phyloP scores from a whole-genome alignment of 345 rosid genomes.

The Salix suchowensis region DNA sequence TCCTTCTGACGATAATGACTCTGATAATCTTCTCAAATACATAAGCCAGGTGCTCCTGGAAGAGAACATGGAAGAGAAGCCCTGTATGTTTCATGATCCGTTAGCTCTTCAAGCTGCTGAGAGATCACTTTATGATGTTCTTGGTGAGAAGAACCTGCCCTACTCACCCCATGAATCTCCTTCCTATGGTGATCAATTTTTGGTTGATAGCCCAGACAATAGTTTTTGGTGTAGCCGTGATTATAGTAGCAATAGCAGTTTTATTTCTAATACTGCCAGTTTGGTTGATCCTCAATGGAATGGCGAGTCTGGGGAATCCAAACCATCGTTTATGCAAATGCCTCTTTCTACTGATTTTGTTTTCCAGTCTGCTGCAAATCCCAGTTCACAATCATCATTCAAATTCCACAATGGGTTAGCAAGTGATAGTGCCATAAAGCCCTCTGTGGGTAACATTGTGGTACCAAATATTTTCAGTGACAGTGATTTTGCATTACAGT shows the following conservation, averaged over 20 bases:
- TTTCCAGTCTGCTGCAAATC: slow-evolving; percentile 44
- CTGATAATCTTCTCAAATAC: slow-evolving; percentile 52
- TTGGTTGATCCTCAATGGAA: slow-evolving; percentile 40
- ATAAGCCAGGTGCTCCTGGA: slow-evolving; percentile 69
- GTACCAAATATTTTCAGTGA: slow-evolving; percentile 49
- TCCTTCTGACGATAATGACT: slow-evolving; percentile 47
- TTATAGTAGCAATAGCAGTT: slow-evolving; percentile 24
- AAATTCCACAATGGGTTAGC: slow-evolving; percentile 23
- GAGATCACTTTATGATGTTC: slow-evolving; percentile 55
- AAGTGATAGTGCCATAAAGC: slow-evolving; percentile 8
- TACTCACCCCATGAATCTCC: slow-evolving; percentile 18
- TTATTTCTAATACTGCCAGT: slow-evolving; percentile 26
- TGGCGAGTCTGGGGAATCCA: slow-evolving; percentile 27
- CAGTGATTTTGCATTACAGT: slow-evolving; percentile 53
- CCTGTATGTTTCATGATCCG: slow-evolving; percentile 44
- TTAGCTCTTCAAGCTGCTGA: slow-evolving; percentile 61
- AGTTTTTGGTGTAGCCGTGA: slow-evolving; percentile 34
- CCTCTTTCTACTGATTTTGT: slow-evolving; percentile 35
- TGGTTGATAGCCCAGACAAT: slow-evolving; percentile 40
- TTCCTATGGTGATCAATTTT: slow-evolving; percentile 20
- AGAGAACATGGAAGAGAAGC: slow-evolving; percentile 54
- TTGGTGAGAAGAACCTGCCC: slow-evolving; percentile 35
- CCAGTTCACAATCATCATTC: slow-evolving; percentile 13
- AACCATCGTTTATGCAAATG: slow-evolving; percentile 15
- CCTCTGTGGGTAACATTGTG: slow-evolving; percentile 21